Conservation (phyloP, 2,329 filamentous ascomycete species). For the Graphilbum fragrans region DNA sequence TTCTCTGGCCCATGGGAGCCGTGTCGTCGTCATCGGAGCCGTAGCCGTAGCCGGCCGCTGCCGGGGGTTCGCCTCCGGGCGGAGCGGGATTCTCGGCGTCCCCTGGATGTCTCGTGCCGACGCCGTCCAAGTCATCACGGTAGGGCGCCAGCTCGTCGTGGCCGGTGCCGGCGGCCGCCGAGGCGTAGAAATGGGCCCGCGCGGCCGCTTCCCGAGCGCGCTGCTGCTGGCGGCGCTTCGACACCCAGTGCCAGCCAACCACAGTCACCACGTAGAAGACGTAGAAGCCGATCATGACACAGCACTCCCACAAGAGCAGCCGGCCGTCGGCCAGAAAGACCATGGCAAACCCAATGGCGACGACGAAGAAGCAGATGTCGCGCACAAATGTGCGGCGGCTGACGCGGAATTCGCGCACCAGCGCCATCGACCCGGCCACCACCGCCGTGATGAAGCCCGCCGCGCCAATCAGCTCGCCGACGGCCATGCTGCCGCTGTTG, state of each 20-base stretch:
- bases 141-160: slow-evolving; percentile 53
- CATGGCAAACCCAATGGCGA: slow-evolving; percentile 78
- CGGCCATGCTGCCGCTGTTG: slow-evolving; percentile 90
- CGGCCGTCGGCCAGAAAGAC: slow-evolving; percentile 75
- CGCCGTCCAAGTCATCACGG: slow-evolving; percentile 33
- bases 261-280: slow-evolving; percentile 80
- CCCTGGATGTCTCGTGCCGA: not conserved
- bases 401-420: slow-evolving; percentile 91
- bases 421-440: slow-evolving; percentile 91
- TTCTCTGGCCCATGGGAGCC: slow-evolving; percentile 18
- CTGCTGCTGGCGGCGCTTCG: slow-evolving; percentile 46
- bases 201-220: slow-evolving; percentile 58
- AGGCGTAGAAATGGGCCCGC: slow-evolving; percentile 59
- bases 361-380: slow-evolving; percentile 85
- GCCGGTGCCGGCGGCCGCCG: slow-evolving; percentile 16
- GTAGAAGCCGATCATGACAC: slow-evolving; percentile 84
- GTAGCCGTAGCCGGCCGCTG: not conserved
- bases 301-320: slow-evolving; percentile 80
- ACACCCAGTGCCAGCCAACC: slow-evolving; percentile 84
- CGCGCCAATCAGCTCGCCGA: slow-evolving; percentile 89
- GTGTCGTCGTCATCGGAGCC: slow-evolving; percentile 32
- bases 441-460: slow-evolving; percentile 94
- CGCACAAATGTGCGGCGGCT: slow-evolving; percentile 80
- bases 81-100: not conserved
- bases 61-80: not conserved